phyloP scores from a whole-genome alignment of 345 rosid species.

The Salix caprea region DNA sequence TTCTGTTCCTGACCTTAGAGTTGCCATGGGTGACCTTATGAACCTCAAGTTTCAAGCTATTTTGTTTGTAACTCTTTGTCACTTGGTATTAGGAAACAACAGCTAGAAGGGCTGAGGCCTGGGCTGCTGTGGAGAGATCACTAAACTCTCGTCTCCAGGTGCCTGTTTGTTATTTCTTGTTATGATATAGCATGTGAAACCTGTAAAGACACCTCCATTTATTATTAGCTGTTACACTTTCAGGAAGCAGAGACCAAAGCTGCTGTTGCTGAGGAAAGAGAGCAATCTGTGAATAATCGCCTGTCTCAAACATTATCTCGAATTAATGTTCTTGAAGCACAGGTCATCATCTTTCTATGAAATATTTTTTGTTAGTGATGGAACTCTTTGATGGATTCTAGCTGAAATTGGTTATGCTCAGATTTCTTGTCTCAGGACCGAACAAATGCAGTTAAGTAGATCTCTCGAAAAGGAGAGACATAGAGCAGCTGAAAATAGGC shows the following conservation, averaged over 20 bases:
- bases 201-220: background rate
- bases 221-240: constrained; percentile 5
- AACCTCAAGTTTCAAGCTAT: background rate
- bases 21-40: background rate
- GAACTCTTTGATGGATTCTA: constrained; percentile 10
- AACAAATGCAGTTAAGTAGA: constrained; percentile 84
- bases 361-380: constrained; percentile 7
- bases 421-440: constrained; percentile 97
- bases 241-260: constrained; percentile 95
- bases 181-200: constrained; percentile 1
- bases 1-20: background rate
- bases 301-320: constrained; percentile 91
- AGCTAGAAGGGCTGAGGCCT: constrained; percentile 87
- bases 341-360: constrained; percentile 45
- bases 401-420: constrained; percentile 39
- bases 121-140: constrained; percentile 97
- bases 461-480: constrained; percentile 98
- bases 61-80: constrained; percentile 14
- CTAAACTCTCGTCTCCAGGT: constrained; percentile 90
- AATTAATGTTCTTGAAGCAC: constrained; percentile 96
- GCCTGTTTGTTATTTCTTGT: constrained; percentile 15
- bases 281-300: constrained; percentile 83
- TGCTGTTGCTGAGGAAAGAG: constrained; percentile 92
- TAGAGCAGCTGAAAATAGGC: constrained; percentile 95
- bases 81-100: constrained; percentile 66